Conservation (phyloP, 2,329 filamentous ascomycete species). For the Phaeosphaeria sp. region DNA sequence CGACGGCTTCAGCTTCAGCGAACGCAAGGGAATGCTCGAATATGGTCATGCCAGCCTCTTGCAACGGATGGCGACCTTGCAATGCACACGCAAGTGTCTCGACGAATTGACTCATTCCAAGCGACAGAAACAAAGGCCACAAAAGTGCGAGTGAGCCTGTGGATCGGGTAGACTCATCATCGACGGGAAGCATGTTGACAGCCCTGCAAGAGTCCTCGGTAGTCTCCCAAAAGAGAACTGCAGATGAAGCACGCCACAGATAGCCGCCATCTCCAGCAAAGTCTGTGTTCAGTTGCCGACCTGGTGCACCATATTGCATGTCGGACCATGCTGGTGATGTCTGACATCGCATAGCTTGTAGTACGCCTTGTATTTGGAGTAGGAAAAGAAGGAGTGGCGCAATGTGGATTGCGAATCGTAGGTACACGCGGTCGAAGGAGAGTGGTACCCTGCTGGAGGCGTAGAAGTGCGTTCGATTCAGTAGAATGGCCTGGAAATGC, state of each 20-base stretch:
- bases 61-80: constrained; percentile 78
- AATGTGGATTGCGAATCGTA: constrained; percentile 43
- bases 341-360: constrained; percentile 91
- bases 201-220: constrained; percentile 78
- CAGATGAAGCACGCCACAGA: constrained; percentile 74
- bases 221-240: constrained; percentile 73
- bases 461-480: constrained; percentile 94
- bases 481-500: constrained; percentile 70
- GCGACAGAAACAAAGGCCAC: constrained; percentile 75
- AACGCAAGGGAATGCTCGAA: constrained; percentile 97
- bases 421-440: constrained; percentile 71
- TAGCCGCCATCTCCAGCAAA: constrained; percentile 68
- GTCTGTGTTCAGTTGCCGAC: constrained; percentile 52
- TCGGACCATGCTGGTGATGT: constrained; percentile 62
- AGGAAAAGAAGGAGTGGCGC: constrained; percentile 40
- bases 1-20: constrained; percentile 89
- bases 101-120: constrained; percentile 80
- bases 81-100: constrained; percentile 89
- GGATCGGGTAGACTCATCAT: constrained; percentile 62
- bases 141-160: constrained; percentile 78
- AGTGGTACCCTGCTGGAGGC: constrained; percentile 84
- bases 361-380: constrained; percentile 70
- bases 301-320: constrained; percentile 55
- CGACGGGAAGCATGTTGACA: constrained; percentile 69
- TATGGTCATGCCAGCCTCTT: constrained; percentile 93